phyloP scores from a whole-genome alignment of 371 early-diverging fungal genomes.

The Capillidium heterosporum region DNA sequence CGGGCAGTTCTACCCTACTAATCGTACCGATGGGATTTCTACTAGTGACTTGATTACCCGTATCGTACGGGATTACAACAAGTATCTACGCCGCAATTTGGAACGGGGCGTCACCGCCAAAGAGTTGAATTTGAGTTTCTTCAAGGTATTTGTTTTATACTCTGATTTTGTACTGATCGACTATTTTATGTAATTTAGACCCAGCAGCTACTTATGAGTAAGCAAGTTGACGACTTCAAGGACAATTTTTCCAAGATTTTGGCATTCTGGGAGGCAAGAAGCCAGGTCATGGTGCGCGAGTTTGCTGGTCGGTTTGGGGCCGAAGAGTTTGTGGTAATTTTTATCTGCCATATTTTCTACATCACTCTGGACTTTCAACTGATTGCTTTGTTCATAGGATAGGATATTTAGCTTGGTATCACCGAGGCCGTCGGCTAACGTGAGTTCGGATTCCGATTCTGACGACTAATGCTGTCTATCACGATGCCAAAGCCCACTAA shows the following conservation, averaged over 20 bases:
- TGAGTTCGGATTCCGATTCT: background rate
- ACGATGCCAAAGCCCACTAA: background rate
- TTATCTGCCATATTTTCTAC: background rate
- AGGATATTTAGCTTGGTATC: background rate
- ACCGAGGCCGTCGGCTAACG: background rate
- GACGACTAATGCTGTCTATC: background rate
- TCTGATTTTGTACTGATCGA: too few species aligned
- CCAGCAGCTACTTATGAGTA: slow-evolving; percentile 55
- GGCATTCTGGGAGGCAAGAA: slow-evolving; percentile 47
- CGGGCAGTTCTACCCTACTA: slow-evolving; percentile 77
- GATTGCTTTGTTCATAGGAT: background rate
- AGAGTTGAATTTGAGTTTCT: slow-evolving; percentile 76
- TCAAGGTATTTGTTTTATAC: slow-evolving; percentile 29
- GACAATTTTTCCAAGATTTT: slow-evolving; percentile 41
- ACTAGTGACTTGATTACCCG: slow-evolving; percentile 91
- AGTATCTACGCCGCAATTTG: slow-evolving; percentile 79
- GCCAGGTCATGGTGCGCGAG: slow-evolving; percentile 45
- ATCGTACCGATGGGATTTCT: slow-evolving; percentile 85
- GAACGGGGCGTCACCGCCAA: slow-evolving; percentile 79
- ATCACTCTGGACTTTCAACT: background rate
- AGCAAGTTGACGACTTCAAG: slow-evolving; percentile 39
- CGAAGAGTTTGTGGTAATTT: slow-evolving; percentile 27
- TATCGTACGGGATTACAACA: slow-evolving; percentile 89
- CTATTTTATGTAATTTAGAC: slow-evolving; percentile 17
- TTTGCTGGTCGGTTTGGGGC: slow-evolving; percentile 53